Conservation (phyloP, 352 stramenopile species). For the Phytophthora kernoviae region DNA sequence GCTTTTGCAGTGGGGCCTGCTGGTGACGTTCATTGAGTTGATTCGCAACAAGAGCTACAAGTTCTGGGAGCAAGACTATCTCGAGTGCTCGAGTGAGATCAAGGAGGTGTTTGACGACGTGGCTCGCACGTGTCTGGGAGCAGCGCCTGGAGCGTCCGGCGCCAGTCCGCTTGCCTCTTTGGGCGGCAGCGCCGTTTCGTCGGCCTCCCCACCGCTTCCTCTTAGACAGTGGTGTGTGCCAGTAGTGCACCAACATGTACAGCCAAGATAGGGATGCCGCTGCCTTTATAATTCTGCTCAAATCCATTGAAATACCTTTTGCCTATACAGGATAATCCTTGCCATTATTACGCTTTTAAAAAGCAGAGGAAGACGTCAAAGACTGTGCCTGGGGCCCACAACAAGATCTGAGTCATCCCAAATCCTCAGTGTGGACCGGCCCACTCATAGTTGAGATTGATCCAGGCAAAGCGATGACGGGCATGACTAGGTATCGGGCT, state of each 20-base stretch:
- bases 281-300: no score
- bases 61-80: slow-evolving; percentile 99
- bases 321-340: no score
- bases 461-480: slow-evolving; percentile 47
- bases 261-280: background rate
- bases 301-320: no score
- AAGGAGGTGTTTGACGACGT: slow-evolving; percentile 99
- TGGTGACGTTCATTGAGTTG: slow-evolving; percentile 99
- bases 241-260: no score
- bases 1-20: slow-evolving; percentile 88
- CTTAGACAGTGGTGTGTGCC: no score
- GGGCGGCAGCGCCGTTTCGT: slow-evolving; percentile 25
- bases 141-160: slow-evolving; percentile 28
- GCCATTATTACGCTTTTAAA: no score
- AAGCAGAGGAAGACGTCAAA: no score
- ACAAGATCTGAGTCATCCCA: no score
- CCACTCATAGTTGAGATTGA: no score
- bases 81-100: slow-evolving; percentile 98
- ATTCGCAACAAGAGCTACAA: slow-evolving; percentile 99
- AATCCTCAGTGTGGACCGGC: background rate
- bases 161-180: slow-evolving; percentile 40
- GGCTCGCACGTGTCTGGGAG: slow-evolving; percentile 93
- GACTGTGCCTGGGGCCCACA: no score
- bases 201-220: slow-evolving; percentile 20
- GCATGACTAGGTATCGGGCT: slow-evolving; percentile 67